These are phyloP conservation scores for Colletotrichum destructivum DNA, from an alignment of 2,329 filamentous ascomycete species.

Conservation along the genomic window DNA sequence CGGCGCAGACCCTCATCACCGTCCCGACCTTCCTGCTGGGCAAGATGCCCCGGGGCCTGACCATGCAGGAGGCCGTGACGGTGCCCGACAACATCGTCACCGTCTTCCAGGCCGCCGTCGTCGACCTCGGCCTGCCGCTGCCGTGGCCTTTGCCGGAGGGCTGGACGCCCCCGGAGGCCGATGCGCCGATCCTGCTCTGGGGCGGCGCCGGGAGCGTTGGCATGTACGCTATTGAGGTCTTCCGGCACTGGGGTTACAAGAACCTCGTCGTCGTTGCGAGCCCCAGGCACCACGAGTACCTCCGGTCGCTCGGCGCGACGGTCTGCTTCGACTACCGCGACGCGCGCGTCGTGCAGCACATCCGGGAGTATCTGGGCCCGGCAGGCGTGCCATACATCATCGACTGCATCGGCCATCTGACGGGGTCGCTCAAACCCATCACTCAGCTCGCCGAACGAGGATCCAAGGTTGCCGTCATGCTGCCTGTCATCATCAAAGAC, in stretches of 20 bases:
- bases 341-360: slow-evolving; percentile 53
- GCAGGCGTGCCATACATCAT: slow-evolving; percentile 61
- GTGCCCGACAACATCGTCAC: slow-evolving; percentile 73
- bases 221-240: slow-evolving; percentile 64
- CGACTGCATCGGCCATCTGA: slow-evolving; percentile 69
- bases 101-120: slow-evolving; percentile 67
- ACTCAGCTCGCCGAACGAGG: slow-evolving; percentile 65
- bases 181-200: slow-evolving; percentile 64
- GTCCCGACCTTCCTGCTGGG: slow-evolving; percentile 65
- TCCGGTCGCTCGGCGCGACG: slow-evolving; percentile 61
- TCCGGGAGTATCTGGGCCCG: slow-evolving; percentile 48
- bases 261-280: slow-evolving; percentile 66
- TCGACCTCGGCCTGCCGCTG: slow-evolving; percentile 66
- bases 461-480: slow-evolving; percentile 69
- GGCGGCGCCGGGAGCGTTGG: slow-evolving; percentile 68
- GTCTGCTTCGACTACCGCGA: slow-evolving; percentile 64
- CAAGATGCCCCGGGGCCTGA: slow-evolving; percentile 59
- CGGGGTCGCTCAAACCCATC: slow-evolving; percentile 63
- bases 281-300: slow-evolving; percentile 59
- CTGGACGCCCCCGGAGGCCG: slow-evolving; percentile 54
- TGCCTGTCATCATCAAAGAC: slow-evolving; percentile 72
- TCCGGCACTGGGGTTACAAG: slow-evolving; percentile 66
- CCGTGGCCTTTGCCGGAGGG: slow-evolving; percentile 69
- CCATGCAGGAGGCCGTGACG: slow-evolving; percentile 64
- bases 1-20: slow-evolving; percentile 70